Conservation (phyloP, 108 stramenopile species). For the Conticribra weissflogii region DNA sequence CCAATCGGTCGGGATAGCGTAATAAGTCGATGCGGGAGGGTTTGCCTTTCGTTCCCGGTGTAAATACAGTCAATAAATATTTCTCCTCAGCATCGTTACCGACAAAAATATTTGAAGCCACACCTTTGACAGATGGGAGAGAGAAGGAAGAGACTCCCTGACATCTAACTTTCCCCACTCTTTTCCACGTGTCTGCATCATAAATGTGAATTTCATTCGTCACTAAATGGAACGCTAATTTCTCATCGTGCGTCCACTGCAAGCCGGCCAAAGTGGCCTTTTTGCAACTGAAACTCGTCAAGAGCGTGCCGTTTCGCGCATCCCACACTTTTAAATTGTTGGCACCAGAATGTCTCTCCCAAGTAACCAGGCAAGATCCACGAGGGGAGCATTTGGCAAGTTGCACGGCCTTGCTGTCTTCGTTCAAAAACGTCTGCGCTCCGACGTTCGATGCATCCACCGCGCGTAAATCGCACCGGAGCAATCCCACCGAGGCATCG, state of each 20-base stretch:
- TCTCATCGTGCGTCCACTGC: constrained; percentile 93
- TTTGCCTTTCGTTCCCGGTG: constrained; percentile 87
- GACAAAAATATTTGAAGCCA: too few relatives aligned
- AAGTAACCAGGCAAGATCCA: constrained; percentile 86
- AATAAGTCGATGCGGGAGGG: constrained; percentile 81
- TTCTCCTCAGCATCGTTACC: too few relatives aligned
- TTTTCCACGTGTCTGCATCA: neutral
- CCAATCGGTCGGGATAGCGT: constrained; percentile 62
- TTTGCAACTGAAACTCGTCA: constrained; percentile 70
- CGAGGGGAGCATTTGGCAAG: constrained; percentile 79
- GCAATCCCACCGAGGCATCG: constrained; percentile 57
- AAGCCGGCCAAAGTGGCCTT: constrained; percentile 82
- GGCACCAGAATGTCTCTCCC: constrained; percentile 63
- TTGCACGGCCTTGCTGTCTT: constrained; percentile 55
- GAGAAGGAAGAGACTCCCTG: constrained; percentile 61
- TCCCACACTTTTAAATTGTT: constrained; percentile 79
- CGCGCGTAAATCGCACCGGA: constrained; percentile 43
- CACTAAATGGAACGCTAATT: constrained; percentile 60
- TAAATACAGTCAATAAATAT: constrained; percentile 81
- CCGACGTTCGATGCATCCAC: neutral
- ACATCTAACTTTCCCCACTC: constrained; percentile 62
- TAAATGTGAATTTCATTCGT: constrained; percentile 85
- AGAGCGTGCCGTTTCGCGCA: constrained; percentile 46
- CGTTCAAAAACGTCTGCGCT: constrained; percentile 30
- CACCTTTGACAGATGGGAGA: constrained; percentile 43